Evolutionary conservation across 1,284 basidiomycete species (phyloP).

Genomic region (Ceratobasidium sp.): DNA sequence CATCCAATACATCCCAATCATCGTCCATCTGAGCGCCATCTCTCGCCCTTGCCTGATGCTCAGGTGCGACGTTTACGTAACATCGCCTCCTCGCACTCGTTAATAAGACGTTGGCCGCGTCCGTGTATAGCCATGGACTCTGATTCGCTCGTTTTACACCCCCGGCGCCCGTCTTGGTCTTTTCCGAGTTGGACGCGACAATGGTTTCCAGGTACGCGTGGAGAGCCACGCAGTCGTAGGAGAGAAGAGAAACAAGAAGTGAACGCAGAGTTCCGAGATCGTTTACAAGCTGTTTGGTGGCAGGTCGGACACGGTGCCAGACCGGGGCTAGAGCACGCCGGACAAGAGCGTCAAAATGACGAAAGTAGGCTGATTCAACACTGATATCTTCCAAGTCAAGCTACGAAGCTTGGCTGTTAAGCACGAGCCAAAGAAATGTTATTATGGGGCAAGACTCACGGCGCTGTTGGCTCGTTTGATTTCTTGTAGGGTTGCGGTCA

Average conservation of each 20-base stretch:
- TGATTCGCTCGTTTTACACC: conserved; percentile 68
- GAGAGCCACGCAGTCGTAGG: conserved; percentile 92
- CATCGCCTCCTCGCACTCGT: conserved; percentile 81
- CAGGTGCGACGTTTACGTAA: conserved; percentile 59
- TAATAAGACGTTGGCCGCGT: conserved; percentile 90
- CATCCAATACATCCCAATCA: conserved; percentile 73
- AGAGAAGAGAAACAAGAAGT: conserved; percentile 84
- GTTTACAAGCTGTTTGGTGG: conserved; percentile 89
- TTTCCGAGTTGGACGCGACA: conserved; percentile 72
- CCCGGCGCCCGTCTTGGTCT: conserved; percentile 54
- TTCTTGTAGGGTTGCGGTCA: conserved; percentile 90
- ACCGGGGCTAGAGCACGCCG: conserved; percentile 89
- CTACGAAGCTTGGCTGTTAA: conserved; percentile 54
- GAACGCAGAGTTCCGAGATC: conserved; percentile 88
- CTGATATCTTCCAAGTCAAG: conserved; percentile 94
- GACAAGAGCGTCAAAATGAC: conserved; percentile 90
- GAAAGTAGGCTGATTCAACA: conserved; percentile 93
- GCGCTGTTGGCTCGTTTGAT: conserved; percentile 87
- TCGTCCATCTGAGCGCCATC: conserved; percentile 66
- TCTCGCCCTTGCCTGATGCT: conserved; percentile 43
- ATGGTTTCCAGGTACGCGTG: conserved; percentile 92
- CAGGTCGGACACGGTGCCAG: conserved; percentile 95
- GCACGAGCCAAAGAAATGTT: not conserved
- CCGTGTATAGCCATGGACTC: conserved; percentile 82
- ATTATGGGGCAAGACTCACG: conserved; percentile 59